Conservation (phyloP, 371 early-diverging fungal species). For the Coemansia sp. region DNA sequence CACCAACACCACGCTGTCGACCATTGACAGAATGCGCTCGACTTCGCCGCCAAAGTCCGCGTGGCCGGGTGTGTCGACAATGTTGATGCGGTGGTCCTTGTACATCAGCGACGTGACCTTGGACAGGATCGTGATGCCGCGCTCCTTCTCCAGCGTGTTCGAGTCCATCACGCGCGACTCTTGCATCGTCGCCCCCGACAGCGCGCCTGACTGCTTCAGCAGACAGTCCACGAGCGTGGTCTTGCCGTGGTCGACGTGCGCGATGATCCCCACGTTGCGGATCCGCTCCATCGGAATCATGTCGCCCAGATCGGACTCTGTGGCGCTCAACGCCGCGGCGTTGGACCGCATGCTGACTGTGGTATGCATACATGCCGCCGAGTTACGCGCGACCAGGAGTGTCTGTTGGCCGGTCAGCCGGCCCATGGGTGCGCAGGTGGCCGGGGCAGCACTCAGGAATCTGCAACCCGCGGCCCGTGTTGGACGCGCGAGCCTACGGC, state of each 20-base stretch:
- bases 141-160: constrained; percentile 75
- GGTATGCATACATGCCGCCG: background rate
- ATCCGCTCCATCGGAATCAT: constrained; percentile 52
- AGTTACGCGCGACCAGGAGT: background rate
- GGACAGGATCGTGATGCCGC: constrained; percentile 82
- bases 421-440: background rate
- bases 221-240: constrained; percentile 98
- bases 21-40: constrained; percentile 82
- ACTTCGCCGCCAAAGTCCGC: constrained; percentile 83
- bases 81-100: constrained; percentile 72
- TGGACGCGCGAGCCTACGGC: background rate
- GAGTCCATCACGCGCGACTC: constrained; percentile 79
- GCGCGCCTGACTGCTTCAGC: constrained; percentile 57
- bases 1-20: constrained; percentile 77
- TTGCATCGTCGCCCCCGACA: constrained; percentile 50
- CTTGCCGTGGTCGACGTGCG: constrained; percentile 89
- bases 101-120: constrained; percentile 71
- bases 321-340: background rate
- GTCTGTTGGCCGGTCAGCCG: background rate
- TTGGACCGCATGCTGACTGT: background rate
- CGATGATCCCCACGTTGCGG: constrained; percentile 58
- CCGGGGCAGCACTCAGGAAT: background rate
- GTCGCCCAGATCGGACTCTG: constrained; percentile 33
- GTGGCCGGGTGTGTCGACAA: constrained; percentile 84
- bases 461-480: background rate